Percentiles rank a stretch among this genome's conserved stretches.
Evolutionary conservation across 345 rosid species (phyloP).

Genomic region (Brassica nigra): DNA sequence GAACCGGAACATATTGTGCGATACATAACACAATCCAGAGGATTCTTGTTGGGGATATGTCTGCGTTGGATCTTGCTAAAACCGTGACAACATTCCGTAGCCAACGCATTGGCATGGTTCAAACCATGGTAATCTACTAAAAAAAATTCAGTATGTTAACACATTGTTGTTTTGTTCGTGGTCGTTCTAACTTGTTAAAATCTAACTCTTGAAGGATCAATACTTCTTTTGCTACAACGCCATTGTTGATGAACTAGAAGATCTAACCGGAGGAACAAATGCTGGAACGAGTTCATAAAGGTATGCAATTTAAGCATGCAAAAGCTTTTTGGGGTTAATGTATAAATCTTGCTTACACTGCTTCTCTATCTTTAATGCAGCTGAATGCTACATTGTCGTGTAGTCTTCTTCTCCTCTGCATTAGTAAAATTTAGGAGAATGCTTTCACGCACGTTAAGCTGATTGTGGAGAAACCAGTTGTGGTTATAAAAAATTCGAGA

Average conservation of each 20-base stretch:
- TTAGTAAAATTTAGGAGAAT: not conserved
- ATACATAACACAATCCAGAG: constrained; percentile 93
- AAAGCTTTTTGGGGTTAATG: not conserved
- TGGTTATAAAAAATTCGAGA: not conserved
- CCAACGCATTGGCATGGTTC: constrained; percentile 93
- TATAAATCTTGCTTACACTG: not conserved
- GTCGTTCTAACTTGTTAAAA: constrained; percentile 11
- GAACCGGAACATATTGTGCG: constrained; percentile 94
- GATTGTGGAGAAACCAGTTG: not conserved
- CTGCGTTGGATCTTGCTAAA: constrained; percentile 71
- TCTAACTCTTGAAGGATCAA: constrained; percentile 59
- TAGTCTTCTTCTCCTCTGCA: not conserved
- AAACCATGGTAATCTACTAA: constrained; percentile 66
- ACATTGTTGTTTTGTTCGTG: not conserved
- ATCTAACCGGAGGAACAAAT: constrained; percentile 46
- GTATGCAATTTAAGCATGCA: constrained; percentile 20
- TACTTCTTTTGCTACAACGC: constrained; percentile 75
- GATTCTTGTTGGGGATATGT: constrained; percentile 83
- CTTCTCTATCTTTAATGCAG: not conserved
- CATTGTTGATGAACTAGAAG: constrained; percentile 69
- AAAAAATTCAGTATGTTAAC: not conserved
- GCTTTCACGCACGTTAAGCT: not conserved
- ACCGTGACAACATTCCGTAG: constrained; percentile 70
- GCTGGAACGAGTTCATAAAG: constrained; percentile 36
- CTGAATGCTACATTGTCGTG: not conserved